Evolutionary conservation across 2,329 filamentous ascomycete species (phyloP).

Genomic region (Calonectria fujianensis): DNA sequence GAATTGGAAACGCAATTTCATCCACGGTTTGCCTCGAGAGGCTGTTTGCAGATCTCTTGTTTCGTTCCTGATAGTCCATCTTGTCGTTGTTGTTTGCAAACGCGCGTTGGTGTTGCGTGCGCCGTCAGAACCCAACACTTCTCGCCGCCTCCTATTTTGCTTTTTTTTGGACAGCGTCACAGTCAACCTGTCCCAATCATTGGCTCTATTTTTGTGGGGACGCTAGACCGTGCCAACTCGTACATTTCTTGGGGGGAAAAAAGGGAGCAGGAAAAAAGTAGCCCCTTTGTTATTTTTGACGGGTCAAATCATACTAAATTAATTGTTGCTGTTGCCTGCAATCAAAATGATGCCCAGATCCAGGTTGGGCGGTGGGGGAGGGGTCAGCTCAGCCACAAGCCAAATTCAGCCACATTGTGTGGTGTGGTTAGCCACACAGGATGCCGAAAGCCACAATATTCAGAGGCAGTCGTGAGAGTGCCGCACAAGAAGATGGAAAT

Average conservation of each 20-base stretch:
- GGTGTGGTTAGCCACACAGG: not conserved
- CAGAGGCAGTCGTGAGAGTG: not conserved
- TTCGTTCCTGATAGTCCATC: conserved; percentile 3
- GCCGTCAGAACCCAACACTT: not conserved
- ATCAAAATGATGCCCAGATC: not conserved
- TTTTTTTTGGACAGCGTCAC: not conserved
- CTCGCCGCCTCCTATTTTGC: conserved; percentile 8
- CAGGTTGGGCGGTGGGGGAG: not conserved
- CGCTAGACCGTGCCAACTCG: not conserved
- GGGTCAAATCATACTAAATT: not conserved
- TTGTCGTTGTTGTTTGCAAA: not conserved
- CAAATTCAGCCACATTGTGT: conserved; percentile 11
- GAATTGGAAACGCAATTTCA: not conserved
- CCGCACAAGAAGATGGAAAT: not conserved
- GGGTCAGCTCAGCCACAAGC: not conserved
- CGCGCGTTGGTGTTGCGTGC: not conserved
- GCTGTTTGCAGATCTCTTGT: conserved; percentile 9
- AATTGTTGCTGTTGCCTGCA: not conserved
- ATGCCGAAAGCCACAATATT: too few species aligned
- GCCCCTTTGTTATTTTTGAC: not conserved
- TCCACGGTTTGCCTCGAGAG: not conserved
- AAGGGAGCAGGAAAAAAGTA: not conserved
- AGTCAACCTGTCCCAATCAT: conserved; percentile 6
- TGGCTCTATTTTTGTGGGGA: conserved; percentile 7
- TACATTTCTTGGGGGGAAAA: not conserved